Conservation (phyloP, 2,329 filamentous ascomycete species). For the Colletotrichum magnum region DNA sequence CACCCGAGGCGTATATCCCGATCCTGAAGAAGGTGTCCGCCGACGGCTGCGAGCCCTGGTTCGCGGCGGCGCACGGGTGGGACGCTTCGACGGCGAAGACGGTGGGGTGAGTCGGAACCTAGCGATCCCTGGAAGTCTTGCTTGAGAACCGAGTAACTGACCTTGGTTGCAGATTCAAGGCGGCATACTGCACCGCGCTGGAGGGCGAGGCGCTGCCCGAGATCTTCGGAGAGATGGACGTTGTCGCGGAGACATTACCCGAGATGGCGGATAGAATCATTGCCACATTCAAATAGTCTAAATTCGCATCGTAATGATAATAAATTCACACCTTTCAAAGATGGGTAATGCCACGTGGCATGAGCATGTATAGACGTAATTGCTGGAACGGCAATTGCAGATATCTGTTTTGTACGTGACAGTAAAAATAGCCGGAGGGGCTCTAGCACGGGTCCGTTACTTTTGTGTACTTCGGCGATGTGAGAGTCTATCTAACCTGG, state of each 20-base stretch:
- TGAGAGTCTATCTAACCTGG: no score
- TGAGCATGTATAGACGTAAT: no score
- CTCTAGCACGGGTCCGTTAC: no score
- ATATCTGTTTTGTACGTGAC: no score
- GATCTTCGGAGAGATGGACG: conserved; percentile 66
- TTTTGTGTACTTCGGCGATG: no score
- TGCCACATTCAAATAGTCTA: conserved; percentile 38
- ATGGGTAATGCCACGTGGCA: no score
- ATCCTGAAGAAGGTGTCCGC: conserved; percentile 57
- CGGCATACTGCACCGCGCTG: conserved; percentile 63
- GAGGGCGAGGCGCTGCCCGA: conserved; percentile 30
- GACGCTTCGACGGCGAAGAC: conserved; percentile 67
- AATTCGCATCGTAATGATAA: not conserved
- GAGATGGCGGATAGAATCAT: conserved; percentile 62
- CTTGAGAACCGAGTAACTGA: not conserved
- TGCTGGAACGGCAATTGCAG: no score
- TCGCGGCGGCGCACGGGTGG: conserved; percentile 73
- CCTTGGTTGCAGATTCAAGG: conserved; percentile 54
- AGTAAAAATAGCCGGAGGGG: no score
- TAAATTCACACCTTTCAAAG: no score
- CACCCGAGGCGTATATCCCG: conserved; percentile 59
- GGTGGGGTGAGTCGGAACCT: conserved; percentile 52
- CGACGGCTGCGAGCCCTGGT: conserved; percentile 61
- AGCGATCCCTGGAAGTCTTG: not conserved
- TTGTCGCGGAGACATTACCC: conserved; percentile 60